Evolutionary conservation across 331 rosid genomes (phyloP).

Genomic region (Pyracantha coccinea): DNA sequence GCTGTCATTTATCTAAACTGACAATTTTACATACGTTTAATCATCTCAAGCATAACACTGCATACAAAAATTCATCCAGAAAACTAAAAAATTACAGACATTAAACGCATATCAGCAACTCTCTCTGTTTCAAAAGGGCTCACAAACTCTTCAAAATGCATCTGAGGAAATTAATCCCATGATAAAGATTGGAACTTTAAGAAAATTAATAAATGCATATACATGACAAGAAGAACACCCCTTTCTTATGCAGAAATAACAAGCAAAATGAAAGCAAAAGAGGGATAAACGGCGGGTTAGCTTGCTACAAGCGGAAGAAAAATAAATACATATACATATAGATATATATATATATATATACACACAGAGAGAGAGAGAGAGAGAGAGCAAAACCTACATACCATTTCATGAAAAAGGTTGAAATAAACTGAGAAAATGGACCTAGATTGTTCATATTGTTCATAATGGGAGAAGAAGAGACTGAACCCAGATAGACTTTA

Average conservation of each 20-base stretch:
- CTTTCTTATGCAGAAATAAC: slow-evolving; percentile 6
- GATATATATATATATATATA: no score
- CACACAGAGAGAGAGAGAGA: neutral
- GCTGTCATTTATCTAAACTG: neutral
- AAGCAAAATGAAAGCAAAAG: slow-evolving; percentile 6
- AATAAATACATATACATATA: neutral
- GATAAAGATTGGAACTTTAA: slow-evolving; percentile 5
- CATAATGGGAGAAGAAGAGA: slow-evolving; percentile 15
- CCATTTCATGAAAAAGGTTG: slow-evolving; percentile 14
- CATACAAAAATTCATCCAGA: neutral
- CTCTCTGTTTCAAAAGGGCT: neutral
- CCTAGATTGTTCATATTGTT: slow-evolving; percentile 6
- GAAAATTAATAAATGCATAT: slow-evolving; percentile 8
- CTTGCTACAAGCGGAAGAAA: neutral
- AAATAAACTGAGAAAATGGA: slow-evolving; percentile 17
- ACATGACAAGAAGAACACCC: neutral
- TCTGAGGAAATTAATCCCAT: neutral
- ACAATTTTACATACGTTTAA: neutral
- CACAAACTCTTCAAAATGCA: neutral
- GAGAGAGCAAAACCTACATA: slow-evolving; percentile 6
- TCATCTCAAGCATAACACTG: neutral
- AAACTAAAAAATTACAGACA: neutral
- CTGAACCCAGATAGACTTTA: slow-evolving; percentile 13
- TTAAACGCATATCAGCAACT: neutral
- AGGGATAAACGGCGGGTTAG: neutral